Percentiles rank a stretch among this genome's conserved stretches.
Evolutionary conservation across 2,329 filamentous ascomycete genomes (phyloP).

Genomic region (Pseudocercospora pini-densiflorae): DNA sequence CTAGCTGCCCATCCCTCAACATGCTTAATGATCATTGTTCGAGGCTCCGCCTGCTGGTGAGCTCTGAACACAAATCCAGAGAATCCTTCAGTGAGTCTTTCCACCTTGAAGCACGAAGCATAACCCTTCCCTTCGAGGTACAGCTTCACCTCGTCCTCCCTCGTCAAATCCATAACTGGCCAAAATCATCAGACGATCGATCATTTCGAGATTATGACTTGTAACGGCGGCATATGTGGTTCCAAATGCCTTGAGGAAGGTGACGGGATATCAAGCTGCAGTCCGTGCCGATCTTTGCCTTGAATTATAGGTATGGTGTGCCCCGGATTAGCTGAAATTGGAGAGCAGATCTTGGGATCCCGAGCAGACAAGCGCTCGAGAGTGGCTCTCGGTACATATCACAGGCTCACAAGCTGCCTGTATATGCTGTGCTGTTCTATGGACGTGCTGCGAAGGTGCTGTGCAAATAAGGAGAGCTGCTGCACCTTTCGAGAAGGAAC

Average conservation of each 20-base stretch:
- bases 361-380: too few relatives aligned
- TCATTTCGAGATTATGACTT: not conserved
- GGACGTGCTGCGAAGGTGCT: too few relatives aligned
- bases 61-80: conserved; percentile 13
- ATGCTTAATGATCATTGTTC: conserved; percentile 13
- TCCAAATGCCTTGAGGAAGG: not conserved
- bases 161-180: conserved; percentile 14
- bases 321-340: too few relatives aligned
- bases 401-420: too few relatives aligned
- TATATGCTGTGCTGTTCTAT: too few relatives aligned
- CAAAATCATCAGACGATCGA: not conserved
- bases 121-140: conserved; percentile 8
- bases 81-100: conserved; percentile 13
- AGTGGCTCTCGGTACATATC: too few relatives aligned
- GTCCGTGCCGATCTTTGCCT: too few relatives aligned
- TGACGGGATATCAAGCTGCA: not conserved
- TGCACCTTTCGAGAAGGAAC: too few relatives aligned
- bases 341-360: too few relatives aligned
- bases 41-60: not conserved
- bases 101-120: conserved; percentile 4
- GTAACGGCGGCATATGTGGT: not conserved
- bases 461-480: too few relatives aligned
- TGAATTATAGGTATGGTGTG: too few relatives aligned
- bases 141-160: conserved; percentile 8
- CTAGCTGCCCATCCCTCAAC: conserved; percentile 11